Percentiles rank a stretch among this genome's conserved stretches.
phyloP scores from a whole-genome alignment of 179 eudicot species.

The Kewa caespitosa region DNA sequence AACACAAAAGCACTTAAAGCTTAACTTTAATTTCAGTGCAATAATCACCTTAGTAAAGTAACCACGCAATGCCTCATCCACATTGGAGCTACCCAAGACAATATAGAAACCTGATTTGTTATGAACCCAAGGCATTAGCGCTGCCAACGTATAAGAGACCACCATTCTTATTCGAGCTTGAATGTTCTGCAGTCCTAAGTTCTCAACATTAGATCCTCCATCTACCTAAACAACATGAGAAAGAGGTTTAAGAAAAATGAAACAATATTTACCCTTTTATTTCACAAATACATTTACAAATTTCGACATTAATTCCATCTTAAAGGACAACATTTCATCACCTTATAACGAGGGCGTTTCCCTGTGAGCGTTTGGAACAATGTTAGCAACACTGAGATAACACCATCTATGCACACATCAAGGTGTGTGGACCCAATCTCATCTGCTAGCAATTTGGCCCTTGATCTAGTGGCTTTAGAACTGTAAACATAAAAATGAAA shows the following conservation, averaged over 20 bases:
- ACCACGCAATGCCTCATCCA: conserved; percentile 95
- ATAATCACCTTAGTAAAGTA: conserved; percentile 79
- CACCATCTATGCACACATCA: conserved; percentile 77
- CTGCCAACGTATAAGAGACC: conserved; percentile 89
- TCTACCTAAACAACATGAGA: conserved; percentile 54
- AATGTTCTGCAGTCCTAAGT: conserved; percentile 87
- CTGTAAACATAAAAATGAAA: conserved; percentile 34
- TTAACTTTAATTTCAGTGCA: neutral
- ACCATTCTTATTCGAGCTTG: conserved; percentile 98
- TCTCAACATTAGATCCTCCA: conserved; percentile 91
- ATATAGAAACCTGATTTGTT: conserved; percentile 82
- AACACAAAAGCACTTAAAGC: neutral
- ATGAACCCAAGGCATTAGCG: conserved; percentile 97
- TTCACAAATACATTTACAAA: no score
- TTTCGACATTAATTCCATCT: neutral
- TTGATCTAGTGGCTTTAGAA: conserved; percentile 70
- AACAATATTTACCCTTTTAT: no score
- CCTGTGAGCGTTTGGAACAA: conserved; percentile 87
- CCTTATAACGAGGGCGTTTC: conserved; percentile 85
- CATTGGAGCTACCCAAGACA: conserved; percentile 94
- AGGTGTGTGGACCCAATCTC: conserved; percentile 97
- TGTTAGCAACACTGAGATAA: conserved; percentile 68
- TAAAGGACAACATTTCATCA: conserved; percentile 21
- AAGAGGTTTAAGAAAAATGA: no score
- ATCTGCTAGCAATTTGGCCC: conserved; percentile 78